Base-by-base conservation (phyloP, 140 eudicot genomes). In the Stevia rebaudiana region DNA sequence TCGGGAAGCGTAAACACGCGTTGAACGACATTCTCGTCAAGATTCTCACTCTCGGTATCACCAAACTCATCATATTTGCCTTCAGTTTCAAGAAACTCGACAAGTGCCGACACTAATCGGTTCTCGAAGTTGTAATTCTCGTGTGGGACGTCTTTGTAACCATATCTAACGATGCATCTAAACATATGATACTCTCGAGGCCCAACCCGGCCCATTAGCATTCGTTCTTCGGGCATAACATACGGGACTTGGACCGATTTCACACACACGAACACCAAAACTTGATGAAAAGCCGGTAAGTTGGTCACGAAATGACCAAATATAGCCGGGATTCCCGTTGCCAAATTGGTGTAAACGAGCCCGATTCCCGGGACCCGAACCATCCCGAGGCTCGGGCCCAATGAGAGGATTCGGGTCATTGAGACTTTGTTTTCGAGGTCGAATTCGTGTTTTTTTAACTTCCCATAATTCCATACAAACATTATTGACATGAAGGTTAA, bases 361-460 rank as follows among this genome's bases (percentile, higher is more conserved):
- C 90, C 86, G 28, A 83, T 77, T 37, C 90, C 90, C 0, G 86
- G 86, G 24, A 83, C 90, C 4, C 86, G 76, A 19, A 77, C 83
- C 81, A 83, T 77, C 18, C 90, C 86, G 2, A 83, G 81, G 64
- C 90, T 80, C 2, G 86, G 86, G 3, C 90, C 85, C 21, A 80
- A 33, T 12, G 83, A 39, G 19, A 83, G 68, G 59, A 83, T 65
- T 15, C 80, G 62, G 65, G 59, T 73, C 83, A 83, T 69, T 1
- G 86, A 77, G 61, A 83, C 81, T 62, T 80, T 83, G 73, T 80
- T 83, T 22, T 83, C 83, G 8, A 76, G 19, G 25, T 83, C 90
- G 31, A 80, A 83, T 31, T 77, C 74, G 52, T 80, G 78, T 63
- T 80, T 83, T 65, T 80, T 83, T 61, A 80, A 33, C 8, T 79